These are phyloP conservation scores for Melastoma malabathricum DNA, from an alignment of 345 rosid genomes.

Conservation along the genomic window DNA sequence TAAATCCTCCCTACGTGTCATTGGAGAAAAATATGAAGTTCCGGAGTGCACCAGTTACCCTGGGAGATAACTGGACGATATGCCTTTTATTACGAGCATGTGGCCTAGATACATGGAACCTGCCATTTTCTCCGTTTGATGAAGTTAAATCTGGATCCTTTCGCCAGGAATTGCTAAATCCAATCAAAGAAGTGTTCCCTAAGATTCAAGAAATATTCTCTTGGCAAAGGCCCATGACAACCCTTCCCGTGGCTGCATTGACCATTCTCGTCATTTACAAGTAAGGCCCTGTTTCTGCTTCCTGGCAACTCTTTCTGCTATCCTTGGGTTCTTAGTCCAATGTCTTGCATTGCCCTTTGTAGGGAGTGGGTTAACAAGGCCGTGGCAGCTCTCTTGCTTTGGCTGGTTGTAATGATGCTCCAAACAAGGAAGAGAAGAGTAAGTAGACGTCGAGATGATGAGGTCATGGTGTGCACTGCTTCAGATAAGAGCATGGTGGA, in stretches of 20 bases:
- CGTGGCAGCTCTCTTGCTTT: slow-evolving; percentile 34
- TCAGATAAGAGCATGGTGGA: slow-evolving; percentile 49
- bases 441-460: slow-evolving; percentile 18
- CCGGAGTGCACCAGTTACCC: too few relatives aligned
- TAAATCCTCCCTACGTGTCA: too few relatives aligned
- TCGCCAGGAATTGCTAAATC: slow-evolving; percentile 62
- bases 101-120: background rate
- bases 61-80: too few relatives aligned
- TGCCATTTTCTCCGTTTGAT: background rate
- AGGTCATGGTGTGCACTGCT: slow-evolving; percentile 49
- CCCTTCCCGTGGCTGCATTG: slow-evolving; percentile 18
- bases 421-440: slow-evolving; percentile 24
- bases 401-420: slow-evolving; percentile 42
- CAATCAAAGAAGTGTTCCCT: slow-evolving; percentile 22
- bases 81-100: too few relatives aligned
- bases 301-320: too few relatives aligned
- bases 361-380: slow-evolving; percentile 85
- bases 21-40: background rate
- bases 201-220: slow-evolving; percentile 34
- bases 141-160: background rate
- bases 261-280: slow-evolving; percentile 28
- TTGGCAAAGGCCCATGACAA: slow-evolving; percentile 51
- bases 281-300: slow-evolving; percentile 24
- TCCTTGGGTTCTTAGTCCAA: too few relatives aligned
- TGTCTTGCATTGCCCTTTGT: background rate